phyloP scores from a whole-genome alignment of 805 yeast species.

The Metschnikowia lochheadii region DNA sequence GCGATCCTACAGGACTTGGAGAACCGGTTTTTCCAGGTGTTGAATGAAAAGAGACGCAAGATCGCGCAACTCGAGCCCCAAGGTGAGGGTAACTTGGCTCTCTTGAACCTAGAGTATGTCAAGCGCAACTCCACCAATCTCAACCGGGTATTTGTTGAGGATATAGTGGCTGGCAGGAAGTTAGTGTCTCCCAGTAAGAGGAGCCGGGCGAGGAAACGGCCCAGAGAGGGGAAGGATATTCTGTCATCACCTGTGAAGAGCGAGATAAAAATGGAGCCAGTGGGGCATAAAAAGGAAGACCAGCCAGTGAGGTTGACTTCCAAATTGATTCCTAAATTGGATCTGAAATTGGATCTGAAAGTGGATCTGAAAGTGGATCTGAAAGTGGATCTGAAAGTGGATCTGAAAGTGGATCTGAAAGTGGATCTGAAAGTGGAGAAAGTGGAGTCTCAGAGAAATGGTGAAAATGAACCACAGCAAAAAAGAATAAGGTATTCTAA shows the following conservation, averaged over 20 bases:
- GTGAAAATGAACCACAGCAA: too few species aligned
- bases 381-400: too few species aligned
- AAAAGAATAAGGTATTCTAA: too few species aligned
- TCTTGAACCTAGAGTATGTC: conserved; percentile 11
- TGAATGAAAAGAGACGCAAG: conserved; percentile 12
- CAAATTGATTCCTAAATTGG: too few species aligned
- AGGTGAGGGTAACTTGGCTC: conserved; percentile 5
- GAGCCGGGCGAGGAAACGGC: background rate
- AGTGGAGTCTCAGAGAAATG: too few species aligned
- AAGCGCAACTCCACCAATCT: conserved; percentile 13
- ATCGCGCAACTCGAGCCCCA: conserved; percentile 15
- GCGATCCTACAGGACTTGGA: conserved; percentile 15
- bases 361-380: too few species aligned
- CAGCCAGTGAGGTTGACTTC: background rate
- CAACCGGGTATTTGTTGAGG: conserved; percentile 16
- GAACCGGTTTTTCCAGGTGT: conserved; percentile 17
- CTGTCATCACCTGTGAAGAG: too few species aligned
- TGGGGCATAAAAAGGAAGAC: background rate
- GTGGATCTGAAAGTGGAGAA: too few species aligned
- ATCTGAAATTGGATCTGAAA: too few species aligned
- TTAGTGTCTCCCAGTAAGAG: background rate
- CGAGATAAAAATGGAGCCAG: too few species aligned
- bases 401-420: too few species aligned
- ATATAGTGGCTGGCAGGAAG: conserved; percentile 11
- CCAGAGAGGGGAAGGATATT: background rate